Conservation (phyloP, 1,139 yeast genomes). For the Petasospora rhodanensis region DNA sequence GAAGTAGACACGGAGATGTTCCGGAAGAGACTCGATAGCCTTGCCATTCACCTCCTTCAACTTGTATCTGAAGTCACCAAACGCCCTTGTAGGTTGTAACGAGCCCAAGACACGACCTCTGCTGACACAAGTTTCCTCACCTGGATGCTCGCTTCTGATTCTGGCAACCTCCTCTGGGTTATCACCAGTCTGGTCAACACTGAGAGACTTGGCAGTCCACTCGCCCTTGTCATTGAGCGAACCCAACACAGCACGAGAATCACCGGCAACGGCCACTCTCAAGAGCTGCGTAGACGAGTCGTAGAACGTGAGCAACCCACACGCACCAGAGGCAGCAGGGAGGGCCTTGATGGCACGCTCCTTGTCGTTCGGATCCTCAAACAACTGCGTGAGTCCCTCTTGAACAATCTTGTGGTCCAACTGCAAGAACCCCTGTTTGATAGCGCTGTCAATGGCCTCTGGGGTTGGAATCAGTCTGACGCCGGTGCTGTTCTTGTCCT, state of each 20-base stretch:
- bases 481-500: conserved; percentile 23
- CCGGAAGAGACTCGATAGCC: conserved; percentile 57
- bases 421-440: conserved; percentile 73
- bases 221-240: conserved; percentile 56
- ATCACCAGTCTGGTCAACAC: conserved; percentile 93
- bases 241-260: conserved; percentile 88
- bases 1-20: conserved; percentile 78
- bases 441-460: conserved; percentile 72
- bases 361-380: conserved; percentile 54
- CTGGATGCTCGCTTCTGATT: conserved; percentile 84
- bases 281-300: conserved; percentile 69
- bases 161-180: conserved; percentile 84
- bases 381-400: conserved; percentile 62
- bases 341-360: conserved; percentile 55
- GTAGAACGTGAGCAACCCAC: conserved; percentile 84
- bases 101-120: conserved; percentile 91
- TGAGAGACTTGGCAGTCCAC: conserved; percentile 86
- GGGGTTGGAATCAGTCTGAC: conserved; percentile 31
- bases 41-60: conserved; percentile 50
- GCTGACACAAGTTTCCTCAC: conserved; percentile 76
- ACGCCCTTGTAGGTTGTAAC: conserved; percentile 94
- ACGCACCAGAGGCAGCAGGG: conserved; percentile 95
- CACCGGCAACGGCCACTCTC: conserved; percentile 95
- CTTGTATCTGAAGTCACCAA: conserved; percentile 95
- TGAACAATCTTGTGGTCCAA: conserved; percentile 86